Evolutionary conservation across 1,284 basidiomycete genomes (phyloP).

Genomic region (Ustilago loliicola): DNA sequence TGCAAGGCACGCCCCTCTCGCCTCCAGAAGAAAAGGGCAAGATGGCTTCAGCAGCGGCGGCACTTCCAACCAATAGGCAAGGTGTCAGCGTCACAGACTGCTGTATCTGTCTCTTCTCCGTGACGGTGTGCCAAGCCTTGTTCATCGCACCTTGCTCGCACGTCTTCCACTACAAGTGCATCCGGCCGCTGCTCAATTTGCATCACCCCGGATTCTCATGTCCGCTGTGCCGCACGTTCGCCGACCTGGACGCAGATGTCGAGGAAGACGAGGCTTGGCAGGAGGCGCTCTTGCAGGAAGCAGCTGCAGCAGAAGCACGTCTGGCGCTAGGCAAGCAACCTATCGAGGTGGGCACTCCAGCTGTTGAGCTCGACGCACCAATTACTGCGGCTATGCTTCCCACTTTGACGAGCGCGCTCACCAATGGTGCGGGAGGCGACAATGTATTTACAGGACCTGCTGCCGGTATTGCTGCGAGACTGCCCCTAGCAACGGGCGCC

Average conservation of each 20-base stretch:
- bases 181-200: conserved; percentile 84
- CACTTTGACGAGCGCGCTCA: conserved; percentile 16
- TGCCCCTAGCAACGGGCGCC: conserved; percentile 6
- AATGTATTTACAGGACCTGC: not conserved
- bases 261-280: conserved; percentile 74
- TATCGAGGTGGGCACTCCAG: conserved; percentile 49
- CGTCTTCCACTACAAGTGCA: conserved; percentile 98
- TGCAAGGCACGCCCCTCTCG: conserved; percentile 73
- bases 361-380: conserved; percentile 48
- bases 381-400: conserved; percentile 26
- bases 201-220: conserved; percentile 96
- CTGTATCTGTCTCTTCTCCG: conserved; percentile 79
- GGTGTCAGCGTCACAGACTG: conserved; percentile 66
- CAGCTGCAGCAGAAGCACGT: conserved; percentile 39
- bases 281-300: conserved; percentile 57
- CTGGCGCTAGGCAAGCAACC: conserved; percentile 45
- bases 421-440: conserved; percentile 10
- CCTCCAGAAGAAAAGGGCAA: conserved; percentile 37
- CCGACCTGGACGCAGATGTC: conserved; percentile 95
- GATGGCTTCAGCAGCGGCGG: conserved; percentile 8
- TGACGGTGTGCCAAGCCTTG: conserved; percentile 93
- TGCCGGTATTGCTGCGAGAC: not conserved
- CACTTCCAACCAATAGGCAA: conserved; percentile 57
- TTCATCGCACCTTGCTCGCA: conserved; percentile 91
- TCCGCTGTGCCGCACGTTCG: conserved; percentile 85